phyloP scores from a whole-genome alignment of 169 alveolate genomes.

The Plasmodium knowlesi region DNA sequence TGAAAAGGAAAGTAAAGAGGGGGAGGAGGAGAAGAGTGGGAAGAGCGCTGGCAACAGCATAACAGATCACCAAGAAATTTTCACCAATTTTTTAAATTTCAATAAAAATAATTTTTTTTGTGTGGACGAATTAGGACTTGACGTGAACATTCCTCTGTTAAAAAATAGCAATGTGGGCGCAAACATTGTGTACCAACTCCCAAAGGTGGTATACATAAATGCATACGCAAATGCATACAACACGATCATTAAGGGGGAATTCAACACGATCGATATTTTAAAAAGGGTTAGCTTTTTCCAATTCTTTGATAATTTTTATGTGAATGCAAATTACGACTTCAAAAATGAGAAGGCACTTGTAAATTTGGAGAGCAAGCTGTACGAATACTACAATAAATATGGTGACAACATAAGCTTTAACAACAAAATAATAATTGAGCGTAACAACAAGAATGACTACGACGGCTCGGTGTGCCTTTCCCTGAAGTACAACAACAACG shows the following conservation, averaged over 20 bases:
- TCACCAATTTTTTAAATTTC: constrained; percentile 42
- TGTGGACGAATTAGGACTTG: constrained; percentile 71
- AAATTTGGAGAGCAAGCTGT: constrained; percentile 66
- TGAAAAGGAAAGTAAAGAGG: constrained; percentile 30
- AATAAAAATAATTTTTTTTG: constrained; percentile 74
- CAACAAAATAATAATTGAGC: constrained; percentile 49
- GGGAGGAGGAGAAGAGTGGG: constrained; percentile 1
- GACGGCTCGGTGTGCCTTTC: constrained; percentile 71
- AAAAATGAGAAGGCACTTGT: constrained; percentile 61
- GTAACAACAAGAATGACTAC: constrained; percentile 42
- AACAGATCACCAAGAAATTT: constrained; percentile 27
- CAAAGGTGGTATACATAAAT: constrained; percentile 49
- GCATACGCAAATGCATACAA: constrained; percentile 71
- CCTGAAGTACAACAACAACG: constrained; percentile 58
- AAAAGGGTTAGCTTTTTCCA: constrained; percentile 70
- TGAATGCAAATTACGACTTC: constrained; percentile 70
- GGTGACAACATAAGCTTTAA: constrained; percentile 60
- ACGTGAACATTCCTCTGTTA: constrained; percentile 44
- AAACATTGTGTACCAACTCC: constrained; percentile 57
- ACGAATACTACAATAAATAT: constrained; percentile 61
- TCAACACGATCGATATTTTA: constrained; percentile 49
- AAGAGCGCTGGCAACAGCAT: neutral
- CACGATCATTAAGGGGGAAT: constrained; percentile 66
- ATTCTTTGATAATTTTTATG: constrained; percentile 66
- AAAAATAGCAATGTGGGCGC: constrained; percentile 72